Percentiles rank a stretch among this genome's conserved stretches.
phyloP scores from a whole-genome alignment of 768 basidiomycete genomes.

The Chiua virens region DNA sequence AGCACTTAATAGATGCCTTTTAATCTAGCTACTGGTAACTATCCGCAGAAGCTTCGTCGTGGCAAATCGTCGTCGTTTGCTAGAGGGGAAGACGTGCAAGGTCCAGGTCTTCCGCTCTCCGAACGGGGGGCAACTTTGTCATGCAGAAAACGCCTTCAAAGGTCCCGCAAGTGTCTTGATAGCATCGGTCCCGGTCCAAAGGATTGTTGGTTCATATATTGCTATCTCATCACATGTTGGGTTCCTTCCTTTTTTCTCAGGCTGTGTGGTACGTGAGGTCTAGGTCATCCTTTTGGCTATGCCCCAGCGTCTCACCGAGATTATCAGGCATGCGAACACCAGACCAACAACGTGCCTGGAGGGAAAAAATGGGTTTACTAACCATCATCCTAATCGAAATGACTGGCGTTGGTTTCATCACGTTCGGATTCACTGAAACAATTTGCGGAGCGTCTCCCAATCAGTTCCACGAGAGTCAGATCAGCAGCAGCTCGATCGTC shows the following conservation, averaged over 20 bases:
- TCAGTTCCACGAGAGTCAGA: conserved; percentile 76
- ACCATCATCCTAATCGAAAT: conserved; percentile 78
- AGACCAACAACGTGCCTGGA: conserved; percentile 95
- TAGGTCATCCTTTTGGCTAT: not conserved
- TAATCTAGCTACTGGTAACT: conserved; percentile 71
- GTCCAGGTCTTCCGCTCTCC: conserved; percentile 89
- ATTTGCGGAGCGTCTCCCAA: conserved; percentile 89
- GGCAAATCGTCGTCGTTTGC: conserved; percentile 89
- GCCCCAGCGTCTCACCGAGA: conserved; percentile 8
- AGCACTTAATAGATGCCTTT: conserved; percentile 6
- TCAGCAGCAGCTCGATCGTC: conserved; percentile 79
- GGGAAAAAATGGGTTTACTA: conserved; percentile 96
- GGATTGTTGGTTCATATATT: conserved; percentile 95
- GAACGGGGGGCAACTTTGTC: conserved; percentile 81
- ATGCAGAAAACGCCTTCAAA: conserved; percentile 52
- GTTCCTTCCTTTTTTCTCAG: conserved; percentile 78
- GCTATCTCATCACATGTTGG: conserved; percentile 78
- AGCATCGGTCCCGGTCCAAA: conserved; percentile 85
- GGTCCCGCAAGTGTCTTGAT: conserved; percentile 57
- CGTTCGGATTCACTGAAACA: conserved; percentile 94
- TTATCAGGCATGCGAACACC: conserved; percentile 77
- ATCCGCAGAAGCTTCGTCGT: conserved; percentile 66
- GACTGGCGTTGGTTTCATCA: conserved; percentile 97
- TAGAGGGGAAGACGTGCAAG: conserved; percentile 87
- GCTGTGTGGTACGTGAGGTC: conserved; percentile 65